These are phyloP conservation scores for Coprinellus micaceus DNA, from an alignment of 768 basidiomycete genomes.

Conservation along the genomic window DNA sequence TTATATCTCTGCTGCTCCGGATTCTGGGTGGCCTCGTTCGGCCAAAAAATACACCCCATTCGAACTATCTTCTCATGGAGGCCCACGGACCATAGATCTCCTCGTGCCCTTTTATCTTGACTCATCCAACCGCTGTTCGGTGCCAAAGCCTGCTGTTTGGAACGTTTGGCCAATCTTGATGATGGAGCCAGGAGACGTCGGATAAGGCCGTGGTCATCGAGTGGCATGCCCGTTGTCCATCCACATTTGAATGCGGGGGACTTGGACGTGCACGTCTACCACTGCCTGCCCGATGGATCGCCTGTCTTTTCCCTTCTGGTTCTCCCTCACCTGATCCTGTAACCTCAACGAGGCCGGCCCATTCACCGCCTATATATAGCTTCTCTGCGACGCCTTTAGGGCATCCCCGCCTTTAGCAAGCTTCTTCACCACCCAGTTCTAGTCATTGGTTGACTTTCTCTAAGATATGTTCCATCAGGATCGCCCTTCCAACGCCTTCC, in stretches of 20 bases:
- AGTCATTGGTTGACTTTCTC: not conserved
- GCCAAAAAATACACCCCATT: too few relatives aligned
- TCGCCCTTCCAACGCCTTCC: not conserved
- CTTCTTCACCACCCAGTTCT: not conserved
- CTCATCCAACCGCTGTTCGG: not conserved
- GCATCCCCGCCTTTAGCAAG: not conserved
- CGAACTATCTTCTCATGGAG: not conserved
- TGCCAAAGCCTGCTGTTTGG: not conserved
- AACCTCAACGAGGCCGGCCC: not conserved
- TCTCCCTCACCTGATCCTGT: not conserved
- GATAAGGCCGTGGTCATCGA: not conserved
- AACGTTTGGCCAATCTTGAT: not conserved
- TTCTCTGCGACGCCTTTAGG: not conserved
- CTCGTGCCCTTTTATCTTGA: conserved; percentile 3
- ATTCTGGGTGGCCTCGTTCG: too few relatives aligned
- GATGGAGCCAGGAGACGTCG: not conserved
- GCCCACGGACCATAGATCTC: not conserved
- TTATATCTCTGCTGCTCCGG: too few relatives aligned
- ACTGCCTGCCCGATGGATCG: conserved; percentile 3
- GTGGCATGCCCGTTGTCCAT: not conserved
- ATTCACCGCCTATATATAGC: not conserved
- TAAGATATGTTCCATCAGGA: not conserved
- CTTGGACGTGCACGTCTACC: not conserved
- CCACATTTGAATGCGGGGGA: not conserved
- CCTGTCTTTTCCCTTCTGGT: not conserved